phyloP scores from a whole-genome alignment of 495 filamentous ascomycete species.

The Aspergillus nidulans region DNA sequence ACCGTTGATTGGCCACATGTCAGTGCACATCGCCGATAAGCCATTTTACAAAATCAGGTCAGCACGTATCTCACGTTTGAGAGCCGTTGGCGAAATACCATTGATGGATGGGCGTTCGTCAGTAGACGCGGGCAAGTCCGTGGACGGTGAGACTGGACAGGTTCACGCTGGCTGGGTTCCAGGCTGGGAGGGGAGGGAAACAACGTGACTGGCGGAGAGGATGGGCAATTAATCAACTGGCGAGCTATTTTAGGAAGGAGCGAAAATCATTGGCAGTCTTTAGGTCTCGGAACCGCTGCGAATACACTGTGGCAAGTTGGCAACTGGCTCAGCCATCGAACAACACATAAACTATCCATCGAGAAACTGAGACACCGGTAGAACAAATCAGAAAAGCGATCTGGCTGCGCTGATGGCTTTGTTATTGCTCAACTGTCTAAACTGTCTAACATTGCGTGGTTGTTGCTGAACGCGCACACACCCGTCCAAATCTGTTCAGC shows the following conservation, averaged over 20 bases:
- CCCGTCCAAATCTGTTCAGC: too few species aligned
- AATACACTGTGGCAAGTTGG: constrained; percentile 2
- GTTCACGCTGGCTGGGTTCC: neutral
- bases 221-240: constrained; percentile 5
- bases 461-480: neutral
- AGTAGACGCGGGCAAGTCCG: constrained; percentile 14
- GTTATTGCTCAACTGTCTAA: neutral
- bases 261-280: neutral
- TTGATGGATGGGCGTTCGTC: constrained; percentile 10
- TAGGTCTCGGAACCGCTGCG: constrained; percentile 7
- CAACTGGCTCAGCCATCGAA: constrained; percentile 11
- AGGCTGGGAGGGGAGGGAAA: neutral
- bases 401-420: constrained; percentile 4
- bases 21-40: constrained; percentile 18
- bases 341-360: constrained; percentile 2
- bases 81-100: constrained; percentile 3
- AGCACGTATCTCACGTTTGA: constrained; percentile 14
- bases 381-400: neutral
- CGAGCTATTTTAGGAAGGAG: constrained; percentile 16
- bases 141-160: neutral
- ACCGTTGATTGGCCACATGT: constrained; percentile 6
- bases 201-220: constrained; percentile 9
- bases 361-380: constrained; percentile 7
- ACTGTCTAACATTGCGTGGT: neutral
- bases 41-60: constrained; percentile 11